Evolutionary conservation across 306 rosid species (phyloP), one percentile per base, ranked within the genome.

Genomic region (Vigna mungo): DNA sequence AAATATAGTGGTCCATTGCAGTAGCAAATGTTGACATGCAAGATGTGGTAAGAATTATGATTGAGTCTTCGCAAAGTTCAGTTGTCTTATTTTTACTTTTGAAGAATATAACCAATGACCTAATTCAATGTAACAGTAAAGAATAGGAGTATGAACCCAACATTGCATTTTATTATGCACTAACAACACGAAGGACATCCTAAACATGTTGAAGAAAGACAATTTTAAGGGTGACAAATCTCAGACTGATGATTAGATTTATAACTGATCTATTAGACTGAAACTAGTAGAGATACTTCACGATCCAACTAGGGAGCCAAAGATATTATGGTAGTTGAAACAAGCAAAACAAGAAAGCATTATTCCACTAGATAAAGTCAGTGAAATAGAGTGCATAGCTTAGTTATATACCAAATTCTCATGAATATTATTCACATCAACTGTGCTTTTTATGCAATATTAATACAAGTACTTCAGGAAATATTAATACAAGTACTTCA

Each of bases 11-110:
- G 6, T 62, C 21, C 41, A 27, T 60, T 5, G 67, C 15, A 61
- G 76, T 53, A 53, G 47, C 44, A 48, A 18, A n/a, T 56, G 25
- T 37, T 65, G 66, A 51, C 39, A n/a, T 49, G 47, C 54, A 2
- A 76, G 8, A 61, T 75, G 16, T 34, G n/a, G 13, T 77, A 55
- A 32, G 49, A 56, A 30, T 60, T 77, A 67, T 61, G 49, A 56
- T 44, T 60, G 64, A 48, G 3, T 44, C 76, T 58, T 44, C 20
- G 17, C 51, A 75, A 68, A 46, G 58, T 58, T 46, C 30, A 32
- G n/a, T 56, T 5, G 41, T 2, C 71, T 79, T 91, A 80, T 78
- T 84, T 67, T 87, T 51, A 34, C 83, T 18, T 58, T 1, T 44
- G 27, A 46, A 60, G 36, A 30, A 18, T 9, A 9, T 49, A 48